Conservation (phyloP, 1,139 yeast species). For the Dujonia santamariae region DNA sequence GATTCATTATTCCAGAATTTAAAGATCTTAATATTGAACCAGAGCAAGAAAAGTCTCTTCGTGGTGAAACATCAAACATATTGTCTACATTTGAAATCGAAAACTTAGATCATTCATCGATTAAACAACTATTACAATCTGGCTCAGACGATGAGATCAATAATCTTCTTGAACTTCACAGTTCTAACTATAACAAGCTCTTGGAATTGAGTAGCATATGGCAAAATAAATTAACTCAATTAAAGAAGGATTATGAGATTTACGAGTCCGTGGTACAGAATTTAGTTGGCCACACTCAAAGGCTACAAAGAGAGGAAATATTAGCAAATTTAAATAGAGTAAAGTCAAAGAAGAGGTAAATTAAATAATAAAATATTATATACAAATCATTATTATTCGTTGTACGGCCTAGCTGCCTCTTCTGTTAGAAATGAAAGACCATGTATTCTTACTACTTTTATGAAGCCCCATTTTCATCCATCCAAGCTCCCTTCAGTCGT, state of each 20-base stretch:
- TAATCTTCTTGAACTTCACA: slow-evolving; percentile 27
- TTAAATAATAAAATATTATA: not conserved
- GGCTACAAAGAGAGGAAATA: slow-evolving; percentile 48
- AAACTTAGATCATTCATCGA: slow-evolving; percentile 32
- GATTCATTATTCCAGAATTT: slow-evolving; percentile 25
- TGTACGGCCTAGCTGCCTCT: no score
- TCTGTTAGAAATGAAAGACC: no score
- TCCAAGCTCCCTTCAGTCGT: no score
- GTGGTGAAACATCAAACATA: slow-evolving; percentile 20
- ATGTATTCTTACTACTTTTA: no score
- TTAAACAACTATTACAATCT: slow-evolving; percentile 14
- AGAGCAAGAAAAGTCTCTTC: slow-evolving; percentile 18
- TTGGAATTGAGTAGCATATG: slow-evolving; percentile 44
- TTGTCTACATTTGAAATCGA: slow-evolving; percentile 35
- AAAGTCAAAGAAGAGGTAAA: slow-evolving; percentile 19
- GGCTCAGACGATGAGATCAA: slow-evolving; percentile 19
- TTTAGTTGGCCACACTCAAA: slow-evolving; percentile 67
- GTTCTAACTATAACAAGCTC: slow-evolving; percentile 25
- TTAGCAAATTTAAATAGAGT: slow-evolving; percentile 33
- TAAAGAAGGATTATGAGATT: slow-evolving; percentile 54
- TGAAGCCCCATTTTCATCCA: no score
- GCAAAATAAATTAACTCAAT: slow-evolving; percentile 41
- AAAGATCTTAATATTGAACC: slow-evolving; percentile 18
- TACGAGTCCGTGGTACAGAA: slow-evolving; percentile 72
- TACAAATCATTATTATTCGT: not conserved